These are phyloP conservation scores for Flaveria linearis DNA, from an alignment of 129 eudicot species.

Conservation along the genomic window DNA sequence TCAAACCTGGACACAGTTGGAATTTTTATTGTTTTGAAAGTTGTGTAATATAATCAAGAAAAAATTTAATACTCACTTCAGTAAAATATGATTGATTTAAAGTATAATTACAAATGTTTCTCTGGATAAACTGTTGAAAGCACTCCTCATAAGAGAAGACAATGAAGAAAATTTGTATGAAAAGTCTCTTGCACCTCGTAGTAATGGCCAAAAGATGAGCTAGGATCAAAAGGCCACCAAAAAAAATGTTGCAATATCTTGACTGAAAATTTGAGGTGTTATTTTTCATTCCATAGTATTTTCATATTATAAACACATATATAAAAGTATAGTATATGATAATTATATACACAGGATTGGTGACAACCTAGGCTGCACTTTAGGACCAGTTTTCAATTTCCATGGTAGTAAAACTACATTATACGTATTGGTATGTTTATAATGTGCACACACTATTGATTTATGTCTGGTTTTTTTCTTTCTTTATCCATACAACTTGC, in stretches of 20 bases:
- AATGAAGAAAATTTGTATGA: not conserved
- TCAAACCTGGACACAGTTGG: not conserved
- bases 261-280: not conserved
- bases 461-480: not conserved
- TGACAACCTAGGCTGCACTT: constrained; percentile 1
- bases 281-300: not conserved
- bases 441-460: not conserved
- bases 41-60: not conserved
- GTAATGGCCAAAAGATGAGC: not conserved
- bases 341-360: not conserved
- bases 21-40: not conserved
- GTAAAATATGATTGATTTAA: not conserved
- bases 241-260: too few relatives aligned
- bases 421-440: not conserved
- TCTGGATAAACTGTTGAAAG: not conserved
- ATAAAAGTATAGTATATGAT: not conserved
- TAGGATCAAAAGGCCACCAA: too few relatives aligned
- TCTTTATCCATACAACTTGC: not conserved
- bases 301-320: not conserved
- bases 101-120: not conserved
- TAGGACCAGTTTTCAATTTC: not conserved
- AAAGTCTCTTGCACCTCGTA: not conserved
- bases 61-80: not conserved
- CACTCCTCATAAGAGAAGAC: not conserved
- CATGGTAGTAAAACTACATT: not conserved